Evolutionary conservation across 139 green algal species (phyloP).

Genomic region (Chara braunii): DNA sequence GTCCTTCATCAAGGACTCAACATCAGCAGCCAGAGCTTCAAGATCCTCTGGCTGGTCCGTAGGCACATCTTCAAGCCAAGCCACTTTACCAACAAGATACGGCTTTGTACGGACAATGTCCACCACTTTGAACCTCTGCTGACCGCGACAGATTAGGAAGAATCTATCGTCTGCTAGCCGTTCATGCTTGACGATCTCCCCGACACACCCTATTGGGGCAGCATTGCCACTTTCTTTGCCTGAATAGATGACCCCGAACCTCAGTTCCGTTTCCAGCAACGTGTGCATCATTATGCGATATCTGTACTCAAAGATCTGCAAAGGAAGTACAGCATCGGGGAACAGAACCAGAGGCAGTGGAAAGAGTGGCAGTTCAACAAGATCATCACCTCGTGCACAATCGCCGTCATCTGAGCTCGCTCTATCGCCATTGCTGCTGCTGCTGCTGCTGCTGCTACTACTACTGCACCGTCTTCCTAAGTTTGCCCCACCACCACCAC

Average conservation of each 20-base stretch:
- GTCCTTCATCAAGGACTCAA: slow-evolving; percentile 6
- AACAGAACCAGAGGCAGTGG: slow-evolving; percentile 40
- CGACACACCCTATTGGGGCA: slow-evolving; percentile 23
- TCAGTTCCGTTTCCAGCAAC: slow-evolving; percentile 40
- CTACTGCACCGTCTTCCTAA: no score
- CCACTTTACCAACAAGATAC: slow-evolving; percentile 37
- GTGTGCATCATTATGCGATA: slow-evolving; percentile 52
- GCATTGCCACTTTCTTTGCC: slow-evolving; percentile 14
- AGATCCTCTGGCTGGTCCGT: slow-evolving; percentile 10
- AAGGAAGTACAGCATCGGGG: slow-evolving; percentile 33
- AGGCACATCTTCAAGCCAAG: slow-evolving; percentile 28
- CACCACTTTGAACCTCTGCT: slow-evolving; percentile 35
- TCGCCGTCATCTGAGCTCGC: no score
- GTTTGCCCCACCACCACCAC: no score
- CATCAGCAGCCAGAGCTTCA: background rate
- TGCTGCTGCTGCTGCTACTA: no score
- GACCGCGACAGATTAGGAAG: slow-evolving; percentile 30
- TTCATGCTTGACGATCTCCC: slow-evolving; percentile 34
- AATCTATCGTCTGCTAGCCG: slow-evolving; percentile 23
- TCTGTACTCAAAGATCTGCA: slow-evolving; percentile 48
- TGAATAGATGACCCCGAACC: slow-evolving; percentile 29
- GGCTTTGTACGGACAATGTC: slow-evolving; percentile 37
- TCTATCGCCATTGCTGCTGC: background rate
- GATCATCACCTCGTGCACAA: background rate
- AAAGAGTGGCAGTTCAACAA: slow-evolving; percentile 34